Percentiles rank a stretch among this genome's conserved stretches.
Conservation (phyloP, 2,329 filamentous ascomycete genomes). For the Colletotrichum gloeosporioides region DNA sequence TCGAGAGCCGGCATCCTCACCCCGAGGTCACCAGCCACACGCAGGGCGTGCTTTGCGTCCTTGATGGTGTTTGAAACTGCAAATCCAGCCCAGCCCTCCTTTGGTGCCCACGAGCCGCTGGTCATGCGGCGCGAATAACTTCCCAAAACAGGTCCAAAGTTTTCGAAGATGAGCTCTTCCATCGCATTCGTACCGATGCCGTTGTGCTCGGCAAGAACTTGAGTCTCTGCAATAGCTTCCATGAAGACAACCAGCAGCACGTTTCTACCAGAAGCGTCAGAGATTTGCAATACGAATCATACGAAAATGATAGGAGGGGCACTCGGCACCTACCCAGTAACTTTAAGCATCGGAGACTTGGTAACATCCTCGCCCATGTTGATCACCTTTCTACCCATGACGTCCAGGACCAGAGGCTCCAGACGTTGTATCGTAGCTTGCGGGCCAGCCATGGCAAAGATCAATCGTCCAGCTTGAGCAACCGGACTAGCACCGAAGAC, state of each 20-base stretch:
- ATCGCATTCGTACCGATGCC: constrained; percentile 43
- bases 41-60: constrained; percentile 55
- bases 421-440: constrained; percentile 36
- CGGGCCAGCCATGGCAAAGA: constrained; percentile 51
- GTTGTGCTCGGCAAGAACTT: constrained; percentile 53
- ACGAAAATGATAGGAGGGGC: not conserved
- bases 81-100: constrained; percentile 45
- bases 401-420: constrained; percentile 43
- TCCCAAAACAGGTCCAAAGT: constrained; percentile 41
- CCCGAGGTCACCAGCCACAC: constrained; percentile 43
- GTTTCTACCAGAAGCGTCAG: constrained; percentile 36
- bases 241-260: constrained; percentile 53
- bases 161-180: constrained; percentile 46
- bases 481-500: constrained; percentile 57
- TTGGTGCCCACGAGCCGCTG: constrained; percentile 40
- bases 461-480: constrained; percentile 47
- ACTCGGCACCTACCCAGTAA: constrained; percentile 39
- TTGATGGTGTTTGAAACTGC: constrained; percentile 56
- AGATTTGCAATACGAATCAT: not conserved
- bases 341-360: constrained; percentile 52
- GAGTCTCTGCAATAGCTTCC: constrained; percentile 53
- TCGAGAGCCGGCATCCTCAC: constrained; percentile 44
- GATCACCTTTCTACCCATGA: constrained; percentile 48
- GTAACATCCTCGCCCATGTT: constrained; percentile 45
- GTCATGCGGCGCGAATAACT: constrained; percentile 42